phyloP scores from a whole-genome alignment of 2,329 filamentous ascomycete species.

The Colletotrichum sp. region DNA sequence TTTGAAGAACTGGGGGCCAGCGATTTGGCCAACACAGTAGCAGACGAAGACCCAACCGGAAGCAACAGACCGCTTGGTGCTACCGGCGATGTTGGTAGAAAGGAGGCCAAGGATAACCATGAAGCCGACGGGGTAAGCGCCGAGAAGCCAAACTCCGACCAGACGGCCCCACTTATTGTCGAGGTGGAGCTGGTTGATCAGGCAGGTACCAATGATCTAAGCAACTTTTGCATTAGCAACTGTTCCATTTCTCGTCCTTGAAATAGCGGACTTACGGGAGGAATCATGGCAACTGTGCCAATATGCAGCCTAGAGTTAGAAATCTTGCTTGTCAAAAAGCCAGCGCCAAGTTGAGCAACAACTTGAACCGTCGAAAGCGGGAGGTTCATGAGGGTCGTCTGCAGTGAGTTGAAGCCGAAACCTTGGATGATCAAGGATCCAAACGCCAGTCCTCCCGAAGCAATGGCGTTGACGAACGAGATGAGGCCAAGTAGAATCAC shows the following conservation, averaged over 20 bases:
- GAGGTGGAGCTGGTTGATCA: slow-evolving; percentile 14
- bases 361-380: slow-evolving; percentile 33
- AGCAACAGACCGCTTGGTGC: slow-evolving; percentile 31
- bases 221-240: not conserved
- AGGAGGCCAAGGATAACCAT: slow-evolving; percentile 15
- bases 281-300: slow-evolving; percentile 8
- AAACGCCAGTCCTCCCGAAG: slow-evolving; percentile 4
- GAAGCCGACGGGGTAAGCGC: slow-evolving; percentile 16
- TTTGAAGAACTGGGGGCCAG: slow-evolving; percentile 35
- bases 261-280: not conserved
- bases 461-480: slow-evolving; percentile 14
- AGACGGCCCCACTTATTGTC: slow-evolving; percentile 18
- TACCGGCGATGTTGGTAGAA: slow-evolving; percentile 33
- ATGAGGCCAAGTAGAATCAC: slow-evolving; percentile 27
- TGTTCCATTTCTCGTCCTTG: not conserved
- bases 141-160: slow-evolving; percentile 11
- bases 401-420: slow-evolving; percentile 58
- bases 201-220: slow-evolving; percentile 9
- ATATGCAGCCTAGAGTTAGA: slow-evolving; percentile 3
- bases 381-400: slow-evolving; percentile 62
- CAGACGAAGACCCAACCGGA: slow-evolving; percentile 33
- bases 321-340: slow-evolving; percentile 9
- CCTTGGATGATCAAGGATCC: slow-evolving; percentile 51
- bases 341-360: slow-evolving; percentile 6
- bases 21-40: slow-evolving; percentile 33